Conservation (phyloP, 768 basidiomycete genomes). For the Russula earlei region DNA sequence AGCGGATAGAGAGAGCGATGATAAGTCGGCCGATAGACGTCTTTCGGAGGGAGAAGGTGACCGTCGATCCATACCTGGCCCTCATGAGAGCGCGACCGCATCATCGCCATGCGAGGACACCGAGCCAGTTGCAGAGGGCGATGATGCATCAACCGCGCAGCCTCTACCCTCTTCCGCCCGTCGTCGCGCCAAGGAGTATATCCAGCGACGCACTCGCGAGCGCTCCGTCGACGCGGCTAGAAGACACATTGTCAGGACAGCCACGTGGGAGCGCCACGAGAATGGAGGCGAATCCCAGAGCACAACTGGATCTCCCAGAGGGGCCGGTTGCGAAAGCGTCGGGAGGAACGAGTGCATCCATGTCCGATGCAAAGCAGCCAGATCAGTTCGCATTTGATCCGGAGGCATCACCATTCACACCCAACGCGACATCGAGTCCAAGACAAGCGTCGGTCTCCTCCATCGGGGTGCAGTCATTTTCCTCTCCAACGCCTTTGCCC, state of each 20-base stretch:
- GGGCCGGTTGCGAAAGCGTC: neutral
- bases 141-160: constrained; percentile 2
- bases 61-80: neutral
- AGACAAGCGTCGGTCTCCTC: constrained; percentile 3
- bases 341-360: neutral
- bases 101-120: neutral
- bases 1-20: neutral
- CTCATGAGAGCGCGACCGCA: neutral
- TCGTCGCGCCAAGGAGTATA: constrained; percentile 16
- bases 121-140: neutral
- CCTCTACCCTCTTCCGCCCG: constrained; percentile 13
- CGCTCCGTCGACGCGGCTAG: constrained; percentile 9
- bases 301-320: neutral
- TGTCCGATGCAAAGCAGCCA: neutral
- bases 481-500: constrained; percentile 10
- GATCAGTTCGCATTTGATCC: constrained; percentile 16
- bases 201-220: constrained; percentile 16
- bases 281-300: neutral
- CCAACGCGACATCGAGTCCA: constrained; percentile 18
- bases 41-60: neutral
- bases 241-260: neutral
- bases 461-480: constrained; percentile 4
- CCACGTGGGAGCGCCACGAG: neutral
- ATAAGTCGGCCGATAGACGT: neutral
- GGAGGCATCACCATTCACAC: constrained; percentile 13